phyloP scores from a whole-genome alignment of 139 green algal genomes.

The Mychonastes homosphaera region DNA sequence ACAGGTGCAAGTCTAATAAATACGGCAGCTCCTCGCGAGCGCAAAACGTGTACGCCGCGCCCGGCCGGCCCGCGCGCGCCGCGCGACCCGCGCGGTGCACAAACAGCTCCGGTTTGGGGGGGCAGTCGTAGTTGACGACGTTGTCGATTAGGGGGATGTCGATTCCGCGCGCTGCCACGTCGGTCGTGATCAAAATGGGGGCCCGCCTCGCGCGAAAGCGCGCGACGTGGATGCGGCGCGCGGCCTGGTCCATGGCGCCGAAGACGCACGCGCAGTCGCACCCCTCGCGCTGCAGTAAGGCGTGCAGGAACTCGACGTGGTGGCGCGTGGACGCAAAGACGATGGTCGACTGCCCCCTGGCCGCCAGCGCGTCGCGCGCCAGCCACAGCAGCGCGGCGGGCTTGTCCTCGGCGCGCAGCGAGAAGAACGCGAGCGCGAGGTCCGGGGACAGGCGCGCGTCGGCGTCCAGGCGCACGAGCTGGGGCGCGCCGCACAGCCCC shows the following conservation, averaged over 20 bases:
- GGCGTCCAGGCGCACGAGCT: constrained; percentile 87
- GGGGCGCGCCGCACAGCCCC: constrained; percentile 70
- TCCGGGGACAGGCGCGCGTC: constrained; percentile 82
- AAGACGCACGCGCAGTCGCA: constrained; percentile 65
- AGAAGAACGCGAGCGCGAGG: constrained; percentile 69
- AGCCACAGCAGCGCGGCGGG: constrained; percentile 79
- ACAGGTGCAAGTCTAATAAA: constrained; percentile 93
- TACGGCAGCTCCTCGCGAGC: constrained; percentile 75
- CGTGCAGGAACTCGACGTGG: constrained; percentile 85
- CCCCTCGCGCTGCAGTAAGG: constrained; percentile 60
- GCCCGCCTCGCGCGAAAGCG: constrained; percentile 68
- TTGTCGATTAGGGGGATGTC: constrained; percentile 98
- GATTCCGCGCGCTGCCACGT: constrained; percentile 95
- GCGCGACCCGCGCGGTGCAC: constrained; percentile 82
- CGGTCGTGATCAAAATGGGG: constrained; percentile 77
- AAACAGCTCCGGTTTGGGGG: constrained; percentile 88
- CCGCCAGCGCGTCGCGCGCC: constrained; percentile 59
- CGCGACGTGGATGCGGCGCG: constrained; percentile 86
- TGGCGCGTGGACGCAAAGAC: constrained; percentile 87
- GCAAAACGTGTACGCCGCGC: constrained; percentile 63
- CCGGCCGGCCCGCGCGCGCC: constrained; percentile 45
- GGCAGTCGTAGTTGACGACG: constrained; percentile 96
- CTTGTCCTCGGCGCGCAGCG: constrained; percentile 76
- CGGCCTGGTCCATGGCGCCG: constrained; percentile 90
- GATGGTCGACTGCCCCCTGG: constrained; percentile 63